A percentile compares a stretch with the other conserved stretches of the same genome.
These are phyloP conservation scores for Arthroderma sp. DNA, from an alignment of 2,329 filamentous ascomycete species.

Conservation along the genomic window DNA sequence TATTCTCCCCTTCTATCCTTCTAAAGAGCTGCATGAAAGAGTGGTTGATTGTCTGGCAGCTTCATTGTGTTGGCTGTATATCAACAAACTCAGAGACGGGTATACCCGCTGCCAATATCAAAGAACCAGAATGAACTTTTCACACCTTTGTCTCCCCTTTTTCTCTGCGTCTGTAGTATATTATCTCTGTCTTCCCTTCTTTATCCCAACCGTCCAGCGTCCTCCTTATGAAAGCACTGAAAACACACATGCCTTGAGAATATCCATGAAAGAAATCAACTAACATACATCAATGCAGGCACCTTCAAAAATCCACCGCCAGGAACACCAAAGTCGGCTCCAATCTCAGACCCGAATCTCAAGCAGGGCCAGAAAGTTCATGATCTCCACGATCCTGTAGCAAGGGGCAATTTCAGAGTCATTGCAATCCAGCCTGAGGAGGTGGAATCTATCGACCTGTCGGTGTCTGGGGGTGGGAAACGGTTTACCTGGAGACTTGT, in stretches of 20 bases:
- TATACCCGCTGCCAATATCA: slow-evolving; percentile 5
- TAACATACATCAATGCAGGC: slow-evolving; percentile 26
- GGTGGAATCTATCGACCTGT: slow-evolving; percentile 62
- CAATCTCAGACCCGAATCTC: slow-evolving; percentile 33
- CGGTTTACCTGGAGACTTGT: slow-evolving; percentile 57
- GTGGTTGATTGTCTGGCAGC: too few relatives aligned
- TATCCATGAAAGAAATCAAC: not conserved
- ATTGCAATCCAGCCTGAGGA: slow-evolving; percentile 73
- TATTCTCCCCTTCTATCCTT: slow-evolving; percentile 2
- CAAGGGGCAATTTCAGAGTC: slow-evolving; percentile 67
- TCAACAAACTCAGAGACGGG: too few relatives aligned
- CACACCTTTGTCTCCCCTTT: too few relatives aligned
- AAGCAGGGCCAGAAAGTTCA: slow-evolving; percentile 51
- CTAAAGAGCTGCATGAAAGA: too few relatives aligned
- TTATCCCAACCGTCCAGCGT: too few relatives aligned
- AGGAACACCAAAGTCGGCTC: slow-evolving; percentile 45
- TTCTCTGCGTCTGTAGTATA: too few relatives aligned
- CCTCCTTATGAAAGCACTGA: too few relatives aligned
- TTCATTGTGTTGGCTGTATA: too few relatives aligned
- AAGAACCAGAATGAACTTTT: not conserved
- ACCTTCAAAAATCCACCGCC: slow-evolving; percentile 61
- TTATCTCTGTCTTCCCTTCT: too few relatives aligned
- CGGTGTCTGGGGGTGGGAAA: slow-evolving; percentile 47
- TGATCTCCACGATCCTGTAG: slow-evolving; percentile 54
- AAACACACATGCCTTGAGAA: too few relatives aligned